Conservation (phyloP, 2,329 filamentous ascomycete genomes). For the Aspergillus sp. region DNA sequence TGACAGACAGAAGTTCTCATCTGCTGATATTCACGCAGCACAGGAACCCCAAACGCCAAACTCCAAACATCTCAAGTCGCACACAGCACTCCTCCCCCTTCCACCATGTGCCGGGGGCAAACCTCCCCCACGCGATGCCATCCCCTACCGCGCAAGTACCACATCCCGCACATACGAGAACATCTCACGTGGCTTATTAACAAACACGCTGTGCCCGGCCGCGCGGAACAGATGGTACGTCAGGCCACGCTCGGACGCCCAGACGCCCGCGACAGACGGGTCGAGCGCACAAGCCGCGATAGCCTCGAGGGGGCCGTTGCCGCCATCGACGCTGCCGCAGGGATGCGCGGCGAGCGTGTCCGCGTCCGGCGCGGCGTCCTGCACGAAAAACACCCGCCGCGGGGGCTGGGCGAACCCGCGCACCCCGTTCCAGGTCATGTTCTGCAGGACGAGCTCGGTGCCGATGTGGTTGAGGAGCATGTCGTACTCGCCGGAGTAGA, state of each 20-base stretch:
- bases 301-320: neutral
- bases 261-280: conserved; percentile 22
- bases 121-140: neutral
- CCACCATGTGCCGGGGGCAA: neutral
- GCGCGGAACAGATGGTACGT: conserved; percentile 35
- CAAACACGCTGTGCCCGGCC: conserved; percentile 34
- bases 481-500: conserved; percentile 38
- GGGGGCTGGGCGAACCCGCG: conserved; percentile 28
- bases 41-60: neutral
- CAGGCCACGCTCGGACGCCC: conserved; percentile 32
- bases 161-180: conserved; percentile 38
- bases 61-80: neutral
- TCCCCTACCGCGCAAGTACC: conserved; percentile 18
- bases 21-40: too few species aligned
- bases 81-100: neutral
- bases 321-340: neutral
- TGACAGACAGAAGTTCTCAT: too few species aligned
- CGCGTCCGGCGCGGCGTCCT: neutral
- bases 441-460: conserved; percentile 35
- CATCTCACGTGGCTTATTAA: conserved; percentile 29
- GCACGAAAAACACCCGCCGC: neutral
- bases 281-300: conserved; percentile 2
- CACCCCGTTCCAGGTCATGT: conserved; percentile 40
- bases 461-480: conserved; percentile 39
- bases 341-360: neutral